phyloP scores from a whole-genome alignment of 2,329 filamentous ascomycete genomes.

The Venturia oleaginea region DNA sequence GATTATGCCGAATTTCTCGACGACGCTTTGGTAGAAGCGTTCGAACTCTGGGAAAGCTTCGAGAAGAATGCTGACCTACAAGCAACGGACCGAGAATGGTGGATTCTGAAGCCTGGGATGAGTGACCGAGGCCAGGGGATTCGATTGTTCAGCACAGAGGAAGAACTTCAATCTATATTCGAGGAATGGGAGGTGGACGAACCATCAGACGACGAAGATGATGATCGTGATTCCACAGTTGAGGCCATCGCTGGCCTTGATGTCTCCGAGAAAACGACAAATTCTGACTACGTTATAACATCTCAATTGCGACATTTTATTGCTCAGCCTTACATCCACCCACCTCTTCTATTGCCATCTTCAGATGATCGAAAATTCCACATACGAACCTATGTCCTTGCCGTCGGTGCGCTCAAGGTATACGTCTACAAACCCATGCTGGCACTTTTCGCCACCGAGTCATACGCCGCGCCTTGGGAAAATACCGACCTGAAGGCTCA shows the following conservation, averaged over 20 bases:
- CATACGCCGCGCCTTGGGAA: constrained; percentile 58
- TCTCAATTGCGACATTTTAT: constrained; percentile 94
- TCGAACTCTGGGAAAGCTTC: constrained; percentile 73
- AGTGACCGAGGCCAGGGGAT: constrained; percentile 94
- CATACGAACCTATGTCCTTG: constrained; percentile 83
- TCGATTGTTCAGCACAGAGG: constrained; percentile 74
- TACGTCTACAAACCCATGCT: constrained; percentile 89
- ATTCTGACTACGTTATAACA: constrained; percentile 56
- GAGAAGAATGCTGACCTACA: constrained; percentile 51
- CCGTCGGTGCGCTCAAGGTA: constrained; percentile 66
- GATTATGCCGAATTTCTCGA: constrained; percentile 97
- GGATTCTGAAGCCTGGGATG: constrained; percentile 98
- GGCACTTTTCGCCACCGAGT: constrained; percentile 73
- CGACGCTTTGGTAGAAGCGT: constrained; percentile 83
- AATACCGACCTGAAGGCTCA: constrained; percentile 59
- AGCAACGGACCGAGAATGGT: constrained; percentile 59
- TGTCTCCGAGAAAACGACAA: constrained; percentile 19
- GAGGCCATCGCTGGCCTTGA: constrained; percentile 16
- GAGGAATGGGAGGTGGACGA: constrained; percentile 75
- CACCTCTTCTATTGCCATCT: constrained; percentile 58
- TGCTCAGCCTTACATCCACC: constrained; percentile 88
- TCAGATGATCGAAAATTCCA: constrained; percentile 77
- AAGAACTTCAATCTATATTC: constrained; percentile 78
- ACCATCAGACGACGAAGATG: constrained; percentile 58
- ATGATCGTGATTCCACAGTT: constrained; percentile 35